A percentile compares a stretch with the other conserved stretches of the same genome.
Evolutionary conservation across 164 flowering plant genomes (phyloP).

Genomic region (Stephania japonica): DNA sequence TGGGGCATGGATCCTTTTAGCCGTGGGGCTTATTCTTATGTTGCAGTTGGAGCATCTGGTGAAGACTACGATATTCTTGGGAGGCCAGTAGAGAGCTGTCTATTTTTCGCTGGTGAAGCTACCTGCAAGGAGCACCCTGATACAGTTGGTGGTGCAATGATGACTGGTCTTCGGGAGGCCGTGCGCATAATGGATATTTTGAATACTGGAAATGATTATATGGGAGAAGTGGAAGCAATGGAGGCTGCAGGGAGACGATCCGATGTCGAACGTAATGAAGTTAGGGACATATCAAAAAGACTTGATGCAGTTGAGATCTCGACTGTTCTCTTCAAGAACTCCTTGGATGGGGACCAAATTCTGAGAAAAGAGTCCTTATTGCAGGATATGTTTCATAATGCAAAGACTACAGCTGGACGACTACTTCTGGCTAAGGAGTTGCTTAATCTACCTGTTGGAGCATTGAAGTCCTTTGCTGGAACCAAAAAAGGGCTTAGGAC

Average conservation of each 20-base stretch:
- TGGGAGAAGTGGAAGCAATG: conserved; percentile 80
- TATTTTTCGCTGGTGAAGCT: conserved; percentile 99
- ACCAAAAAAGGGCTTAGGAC: conserved; percentile 73
- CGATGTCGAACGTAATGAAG: conserved; percentile 74
- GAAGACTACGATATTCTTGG: conserved; percentile 95
- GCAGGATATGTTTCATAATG: conserved; percentile 69
- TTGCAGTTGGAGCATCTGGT: conserved; percentile 96
- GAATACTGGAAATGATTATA: conserved; percentile 68
- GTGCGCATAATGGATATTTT: conserved; percentile 86
- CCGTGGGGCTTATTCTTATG: conserved; percentile 96
- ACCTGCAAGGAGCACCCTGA: conserved; percentile 99
- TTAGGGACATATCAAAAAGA: conserved; percentile 71
- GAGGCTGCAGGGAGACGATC: conserved; percentile 74
- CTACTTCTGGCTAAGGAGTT: conserved; percentile 81
- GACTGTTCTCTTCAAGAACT: conserved; percentile 46
- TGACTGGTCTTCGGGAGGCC: conserved; percentile 98
- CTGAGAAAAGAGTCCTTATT: conserved; percentile 59
- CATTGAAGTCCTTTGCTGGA: conserved; percentile 84
- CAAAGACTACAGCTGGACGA: conserved; percentile 81
- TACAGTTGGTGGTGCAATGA: conserved; percentile 99
- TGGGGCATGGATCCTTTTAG: conserved; percentile 99
- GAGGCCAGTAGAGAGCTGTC: conserved; percentile 81
- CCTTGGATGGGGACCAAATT: conserved; percentile 49
- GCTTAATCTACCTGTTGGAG: conserved; percentile 63
- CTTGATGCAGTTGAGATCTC: conserved; percentile 82